Evolutionary conservation across 2,329 filamentous ascomycete genomes (phyloP).

Genomic region (Sclerotinia glacialis): DNA sequence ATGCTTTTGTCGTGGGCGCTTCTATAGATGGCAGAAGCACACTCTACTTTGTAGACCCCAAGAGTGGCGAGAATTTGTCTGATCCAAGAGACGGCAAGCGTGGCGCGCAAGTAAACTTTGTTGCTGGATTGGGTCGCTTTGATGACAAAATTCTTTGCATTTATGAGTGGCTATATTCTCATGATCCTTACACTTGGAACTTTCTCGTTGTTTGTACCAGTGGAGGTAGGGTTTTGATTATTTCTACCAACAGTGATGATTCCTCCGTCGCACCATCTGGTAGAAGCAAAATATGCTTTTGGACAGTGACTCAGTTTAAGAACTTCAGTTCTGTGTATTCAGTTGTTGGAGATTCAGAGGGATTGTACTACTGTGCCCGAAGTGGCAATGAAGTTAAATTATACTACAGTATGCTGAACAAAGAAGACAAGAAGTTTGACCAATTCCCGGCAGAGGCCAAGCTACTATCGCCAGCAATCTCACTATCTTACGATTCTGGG

Average conservation of each 20-base stretch:
- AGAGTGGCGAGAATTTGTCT: conserved; percentile 53
- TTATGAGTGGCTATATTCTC: conserved; percentile 60
- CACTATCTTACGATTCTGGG: conserved; percentile 48
- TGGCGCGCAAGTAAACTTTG: conserved; percentile 46
- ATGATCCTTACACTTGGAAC: conserved; percentile 56
- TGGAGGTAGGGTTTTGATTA: conserved; percentile 54
- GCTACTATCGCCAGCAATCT: conserved; percentile 53
- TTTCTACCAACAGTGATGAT: conserved; percentile 45
- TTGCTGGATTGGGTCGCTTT: conserved; percentile 54
- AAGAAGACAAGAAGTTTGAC: conserved; percentile 50
- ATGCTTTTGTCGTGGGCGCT: conserved; percentile 54
- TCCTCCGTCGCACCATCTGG: not conserved
- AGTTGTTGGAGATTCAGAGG: conserved; percentile 52
- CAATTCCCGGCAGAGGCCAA: conserved; percentile 47
- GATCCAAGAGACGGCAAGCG: conserved; percentile 41
- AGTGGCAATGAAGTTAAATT: conserved; percentile 30
- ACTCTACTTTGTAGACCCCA: conserved; percentile 55
- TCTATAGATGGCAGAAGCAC: conserved; percentile 46
- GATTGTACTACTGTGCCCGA: conserved; percentile 57
- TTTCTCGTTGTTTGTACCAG: conserved; percentile 61
- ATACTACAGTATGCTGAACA: not conserved
- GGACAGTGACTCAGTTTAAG: conserved; percentile 46
- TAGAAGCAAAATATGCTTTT: conserved; percentile 47
- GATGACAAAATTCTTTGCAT: conserved; percentile 61
- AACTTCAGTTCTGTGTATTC: conserved; percentile 49